A percentile compares a stretch with the other conserved stretches of the same genome.
Conservation (phyloP, 352 stramenopile species). For the Aphanomyces cochlioides region DNA sequence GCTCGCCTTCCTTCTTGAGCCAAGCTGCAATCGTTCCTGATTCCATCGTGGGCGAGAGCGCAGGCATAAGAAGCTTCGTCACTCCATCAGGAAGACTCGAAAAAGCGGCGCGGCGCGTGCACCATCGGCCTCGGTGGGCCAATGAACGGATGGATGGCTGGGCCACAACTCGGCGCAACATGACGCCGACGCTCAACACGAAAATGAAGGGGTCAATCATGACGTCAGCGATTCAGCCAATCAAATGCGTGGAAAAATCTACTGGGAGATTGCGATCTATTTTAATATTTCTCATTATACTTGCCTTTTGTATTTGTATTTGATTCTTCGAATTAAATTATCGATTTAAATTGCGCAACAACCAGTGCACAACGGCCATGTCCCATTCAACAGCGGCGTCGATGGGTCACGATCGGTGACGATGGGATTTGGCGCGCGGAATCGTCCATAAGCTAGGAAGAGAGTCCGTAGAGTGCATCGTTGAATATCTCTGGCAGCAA, state of each 20-base stretch:
- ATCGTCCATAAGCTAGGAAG: too few species aligned
- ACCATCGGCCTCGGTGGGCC: slow-evolving; percentile 13
- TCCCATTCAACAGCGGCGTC: too few species aligned
- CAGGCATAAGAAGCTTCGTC: slow-evolving; percentile 87
- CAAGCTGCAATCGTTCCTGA: slow-evolving; percentile 91
- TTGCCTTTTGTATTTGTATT: background rate
- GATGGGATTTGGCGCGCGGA: too few species aligned
- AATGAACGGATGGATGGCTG: slow-evolving; percentile 7
- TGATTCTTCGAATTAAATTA: too few species aligned
- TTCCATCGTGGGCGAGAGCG: slow-evolving; percentile 97
- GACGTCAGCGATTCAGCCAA: slow-evolving; percentile 11
- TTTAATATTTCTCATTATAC: background rate
- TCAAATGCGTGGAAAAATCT: background rate
- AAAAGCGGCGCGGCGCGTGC: slow-evolving; percentile 34
- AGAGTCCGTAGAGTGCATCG: too few species aligned
- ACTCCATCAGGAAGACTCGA: slow-evolving; percentile 69
- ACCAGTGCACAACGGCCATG: too few species aligned
- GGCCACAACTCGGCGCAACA: background rate
- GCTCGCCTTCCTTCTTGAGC: slow-evolving; percentile 90
- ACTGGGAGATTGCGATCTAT: background rate
- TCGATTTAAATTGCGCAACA: too few species aligned
- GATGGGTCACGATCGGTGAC: too few species aligned
- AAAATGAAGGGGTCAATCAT: slow-evolving; percentile 19
- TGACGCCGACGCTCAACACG: background rate
- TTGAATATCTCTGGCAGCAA: too few species aligned